Evolutionary conservation across 805 yeast genomes (phyloP).

Genomic region (Priceomyces carsonii): DNA sequence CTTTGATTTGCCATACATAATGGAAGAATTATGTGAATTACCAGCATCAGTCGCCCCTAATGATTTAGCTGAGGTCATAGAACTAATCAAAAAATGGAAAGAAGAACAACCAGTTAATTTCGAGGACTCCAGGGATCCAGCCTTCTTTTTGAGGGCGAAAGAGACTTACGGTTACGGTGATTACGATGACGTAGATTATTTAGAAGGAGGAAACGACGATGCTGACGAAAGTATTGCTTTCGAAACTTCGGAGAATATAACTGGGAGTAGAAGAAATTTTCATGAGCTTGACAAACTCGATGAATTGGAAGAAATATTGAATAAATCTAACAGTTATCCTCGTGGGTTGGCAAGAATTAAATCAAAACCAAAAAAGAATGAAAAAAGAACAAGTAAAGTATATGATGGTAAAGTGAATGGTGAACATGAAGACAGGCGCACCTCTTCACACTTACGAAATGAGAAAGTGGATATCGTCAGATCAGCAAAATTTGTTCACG

Average conservation of each 20-base stretch:
- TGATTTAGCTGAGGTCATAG: constrained; percentile 32
- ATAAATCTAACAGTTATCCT: constrained; percentile 14
- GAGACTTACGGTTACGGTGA: constrained; percentile 19
- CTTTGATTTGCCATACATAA: constrained; percentile 40
- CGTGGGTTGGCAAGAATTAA: constrained; percentile 29
- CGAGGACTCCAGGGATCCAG: constrained; percentile 39
- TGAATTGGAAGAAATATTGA: constrained; percentile 32
- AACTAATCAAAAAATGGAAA: constrained; percentile 44
- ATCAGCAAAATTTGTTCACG: constrained; percentile 57
- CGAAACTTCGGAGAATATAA: constrained; percentile 21
- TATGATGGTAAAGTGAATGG: constrained; percentile 7
- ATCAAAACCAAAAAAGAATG: constrained; percentile 8
- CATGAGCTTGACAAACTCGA: constrained; percentile 38
- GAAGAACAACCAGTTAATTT: constrained; percentile 28
- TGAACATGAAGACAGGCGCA: constrained; percentile 9
- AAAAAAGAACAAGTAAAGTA: constrained; percentile 11
- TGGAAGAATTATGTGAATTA: constrained; percentile 42
- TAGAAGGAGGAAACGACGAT: constrained; percentile 29
- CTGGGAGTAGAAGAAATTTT: constrained; percentile 11
- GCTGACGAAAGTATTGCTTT: constrained; percentile 31
- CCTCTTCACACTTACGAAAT: constrained; percentile 21
- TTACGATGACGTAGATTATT: constrained; percentile 13
- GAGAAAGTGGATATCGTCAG: constrained; percentile 22
- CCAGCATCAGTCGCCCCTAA: constrained; percentile 29
- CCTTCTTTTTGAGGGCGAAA: constrained; percentile 26